These are phyloP conservation scores for Tetrastigma voinierianum DNA, from an alignment of 164 flowering plant species.

Conservation along the genomic window DNA sequence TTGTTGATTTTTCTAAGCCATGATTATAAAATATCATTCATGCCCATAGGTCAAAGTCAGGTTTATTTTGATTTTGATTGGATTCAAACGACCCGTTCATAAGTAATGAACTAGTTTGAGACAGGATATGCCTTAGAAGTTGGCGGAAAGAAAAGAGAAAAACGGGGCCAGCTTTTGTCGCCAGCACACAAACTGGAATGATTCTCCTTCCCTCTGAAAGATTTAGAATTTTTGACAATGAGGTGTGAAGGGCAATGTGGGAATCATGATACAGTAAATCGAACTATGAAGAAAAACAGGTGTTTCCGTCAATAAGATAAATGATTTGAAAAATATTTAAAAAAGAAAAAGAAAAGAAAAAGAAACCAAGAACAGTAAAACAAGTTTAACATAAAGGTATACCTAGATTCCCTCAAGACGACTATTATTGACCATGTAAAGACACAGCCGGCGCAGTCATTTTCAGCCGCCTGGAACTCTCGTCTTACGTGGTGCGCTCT, in stretches of 20 bases:
- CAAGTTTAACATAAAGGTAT: not conserved
- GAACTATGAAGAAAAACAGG: not conserved
- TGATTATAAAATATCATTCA: no score
- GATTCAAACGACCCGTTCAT: not conserved
- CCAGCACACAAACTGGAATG: constrained; percentile 10
- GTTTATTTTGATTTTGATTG: no score
- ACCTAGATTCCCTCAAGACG: constrained; percentile 3
- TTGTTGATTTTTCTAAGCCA: no score
- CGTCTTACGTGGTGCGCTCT: constrained; percentile 15
- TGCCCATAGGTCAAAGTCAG: no score
- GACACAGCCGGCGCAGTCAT: constrained; percentile 23
- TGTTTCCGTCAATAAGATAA: not conserved
- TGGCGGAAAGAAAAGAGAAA: constrained; percentile 13
- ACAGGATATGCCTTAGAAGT: constrained; percentile 29
- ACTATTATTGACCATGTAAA: constrained; percentile 3
- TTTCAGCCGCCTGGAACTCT: constrained; percentile 20
- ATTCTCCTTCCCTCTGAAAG: constrained; percentile 10
- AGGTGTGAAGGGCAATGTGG: constrained; percentile 1
- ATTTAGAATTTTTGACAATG: not conserved
- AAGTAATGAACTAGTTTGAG: constrained; percentile 9
- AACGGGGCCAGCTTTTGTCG: constrained; percentile 29
- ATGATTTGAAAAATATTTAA: not conserved
- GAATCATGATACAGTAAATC: not conserved
- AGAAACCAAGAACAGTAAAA: not conserved
- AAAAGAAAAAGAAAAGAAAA: no score